Evolutionary conservation across 2,329 filamentous ascomycete genomes (phyloP).

Genomic region (Colletotrichum australisinense): DNA sequence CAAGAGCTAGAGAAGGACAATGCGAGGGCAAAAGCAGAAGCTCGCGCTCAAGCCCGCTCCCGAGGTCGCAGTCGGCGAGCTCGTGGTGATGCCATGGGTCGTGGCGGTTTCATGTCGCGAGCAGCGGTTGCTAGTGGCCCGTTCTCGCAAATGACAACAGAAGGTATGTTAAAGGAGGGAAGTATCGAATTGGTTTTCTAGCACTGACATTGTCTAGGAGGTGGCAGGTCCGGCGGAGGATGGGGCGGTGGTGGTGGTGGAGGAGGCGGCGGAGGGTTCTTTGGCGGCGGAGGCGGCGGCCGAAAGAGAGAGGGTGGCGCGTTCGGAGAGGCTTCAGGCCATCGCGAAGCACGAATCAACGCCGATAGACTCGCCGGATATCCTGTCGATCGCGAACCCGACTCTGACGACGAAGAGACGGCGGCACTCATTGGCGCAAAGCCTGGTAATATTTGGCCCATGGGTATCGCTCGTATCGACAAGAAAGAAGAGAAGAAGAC

Average conservation of each 20-base stretch:
- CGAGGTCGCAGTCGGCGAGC: constrained; percentile 52
- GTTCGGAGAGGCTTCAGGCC: constrained; percentile 49
- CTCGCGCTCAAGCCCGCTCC: constrained; percentile 34
- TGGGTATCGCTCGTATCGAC: constrained; percentile 66
- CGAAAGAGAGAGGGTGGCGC: constrained; percentile 49
- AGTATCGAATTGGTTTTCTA: too few species aligned
- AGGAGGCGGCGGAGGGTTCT: constrained; percentile 41
- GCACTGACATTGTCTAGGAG: constrained; percentile 29
- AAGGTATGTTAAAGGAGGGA: constrained; percentile 18
- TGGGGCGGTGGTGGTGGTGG: constrained; percentile 34
- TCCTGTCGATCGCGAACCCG: constrained; percentile 43
- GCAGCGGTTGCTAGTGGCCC: constrained; percentile 52
- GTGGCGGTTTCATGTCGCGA: constrained; percentile 50
- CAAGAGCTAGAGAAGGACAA: constrained; percentile 56
- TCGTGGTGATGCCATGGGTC: constrained; percentile 57
- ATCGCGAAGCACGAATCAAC: constrained; percentile 63
- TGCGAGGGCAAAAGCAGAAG: constrained; percentile 36
- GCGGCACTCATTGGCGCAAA: constrained; percentile 33
- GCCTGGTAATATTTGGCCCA: constrained; percentile 54
- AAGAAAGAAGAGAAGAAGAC: constrained; percentile 65
- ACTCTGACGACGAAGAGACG: constrained; percentile 40
- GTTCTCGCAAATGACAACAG: constrained; percentile 45
- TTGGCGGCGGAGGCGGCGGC: constrained; percentile 39
- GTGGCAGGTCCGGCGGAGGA: constrained; percentile 33
- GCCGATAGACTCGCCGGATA: constrained; percentile 64